Evolutionary conservation across 148 eudicot species (phyloP).

Genomic region (Drosera capensis): DNA sequence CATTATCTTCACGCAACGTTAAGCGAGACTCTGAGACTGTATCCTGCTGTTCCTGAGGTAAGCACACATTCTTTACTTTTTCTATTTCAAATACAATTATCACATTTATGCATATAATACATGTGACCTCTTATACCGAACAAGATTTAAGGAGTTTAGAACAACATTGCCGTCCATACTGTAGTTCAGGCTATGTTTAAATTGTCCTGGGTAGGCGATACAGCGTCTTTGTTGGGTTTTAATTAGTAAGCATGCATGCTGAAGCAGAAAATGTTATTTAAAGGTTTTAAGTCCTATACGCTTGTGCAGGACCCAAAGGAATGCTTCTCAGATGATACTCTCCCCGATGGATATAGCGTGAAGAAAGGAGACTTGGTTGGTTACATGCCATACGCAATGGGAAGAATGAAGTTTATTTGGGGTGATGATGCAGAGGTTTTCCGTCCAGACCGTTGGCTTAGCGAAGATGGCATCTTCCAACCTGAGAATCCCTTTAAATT

Average conservation of each 20-base stretch:
- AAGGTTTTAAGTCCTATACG: not conserved
- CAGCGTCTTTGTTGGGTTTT: too few species aligned
- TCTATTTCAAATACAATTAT: not conserved
- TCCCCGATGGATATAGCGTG: constrained; percentile 66
- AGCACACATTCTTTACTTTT: constrained; percentile 1
- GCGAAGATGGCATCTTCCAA: constrained; percentile 43
- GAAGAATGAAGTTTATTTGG: constrained; percentile 69
- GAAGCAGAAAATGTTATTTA: too few species aligned
- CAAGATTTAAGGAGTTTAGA: too few species aligned
- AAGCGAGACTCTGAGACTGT: constrained; percentile 68
- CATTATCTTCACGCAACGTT: constrained; percentile 68
- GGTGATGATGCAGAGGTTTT: constrained; percentile 62
- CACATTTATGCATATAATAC: too few species aligned
- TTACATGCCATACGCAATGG: constrained; percentile 79
- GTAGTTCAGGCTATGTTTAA: too few species aligned
- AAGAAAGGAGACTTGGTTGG: constrained; percentile 60
- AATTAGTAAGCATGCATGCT: too few species aligned
- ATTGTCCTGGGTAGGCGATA: too few species aligned
- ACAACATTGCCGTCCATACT: too few species aligned
- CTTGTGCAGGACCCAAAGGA: constrained; percentile 35
- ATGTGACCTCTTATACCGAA: too few species aligned
- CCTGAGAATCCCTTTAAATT: constrained; percentile 67
- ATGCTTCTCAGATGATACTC: constrained; percentile 55
- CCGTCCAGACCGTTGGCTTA: constrained; percentile 75
- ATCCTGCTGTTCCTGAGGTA: constrained; percentile 80